Percentiles rank a stretch among this genome's conserved stretches.
These are phyloP conservation scores for Paramecium pentaurelia DNA, from an alignment of 73 alveolate genomes.

Conservation along the genomic window DNA sequence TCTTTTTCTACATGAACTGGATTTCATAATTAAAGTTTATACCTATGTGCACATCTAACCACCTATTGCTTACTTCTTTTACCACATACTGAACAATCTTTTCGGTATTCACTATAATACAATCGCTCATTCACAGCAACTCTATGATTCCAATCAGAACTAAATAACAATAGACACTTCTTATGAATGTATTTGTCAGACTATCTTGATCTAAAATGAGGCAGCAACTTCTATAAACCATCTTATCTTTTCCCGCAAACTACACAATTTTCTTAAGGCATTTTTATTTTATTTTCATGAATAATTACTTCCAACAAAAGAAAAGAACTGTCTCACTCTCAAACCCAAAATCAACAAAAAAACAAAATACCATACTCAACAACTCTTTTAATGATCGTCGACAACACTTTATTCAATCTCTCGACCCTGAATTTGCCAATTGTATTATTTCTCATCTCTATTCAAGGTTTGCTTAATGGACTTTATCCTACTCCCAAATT, in stretches of 20 bases:
- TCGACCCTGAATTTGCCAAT: background rate
- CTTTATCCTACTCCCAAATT: background rate
- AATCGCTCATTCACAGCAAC: background rate
- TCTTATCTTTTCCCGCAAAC: slow-evolving; percentile 18
- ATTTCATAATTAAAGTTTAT: background rate
- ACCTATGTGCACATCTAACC: slow-evolving; percentile 4
- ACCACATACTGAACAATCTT: background rate
- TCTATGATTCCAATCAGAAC: background rate
- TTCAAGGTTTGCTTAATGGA: background rate
- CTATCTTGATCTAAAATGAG: background rate
- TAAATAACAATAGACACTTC: background rate
- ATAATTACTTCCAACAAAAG: background rate
- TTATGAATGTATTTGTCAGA: background rate
- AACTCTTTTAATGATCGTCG: background rate
- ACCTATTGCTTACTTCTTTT: background rate
- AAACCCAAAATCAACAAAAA: background rate
- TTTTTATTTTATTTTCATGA: background rate
- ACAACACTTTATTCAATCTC: background rate
- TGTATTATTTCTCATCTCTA: background rate
- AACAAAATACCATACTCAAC: background rate
- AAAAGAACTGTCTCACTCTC: background rate
- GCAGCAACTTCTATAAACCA: background rate
- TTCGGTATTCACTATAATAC: background rate
- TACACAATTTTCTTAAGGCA: background rate
- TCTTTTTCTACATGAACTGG: background rate